A percentile compares a stretch with the other conserved stretches of the same genome.
Conservation (phyloP, 2,329 filamentous ascomycete species). For the Verticillium isaacii region DNA sequence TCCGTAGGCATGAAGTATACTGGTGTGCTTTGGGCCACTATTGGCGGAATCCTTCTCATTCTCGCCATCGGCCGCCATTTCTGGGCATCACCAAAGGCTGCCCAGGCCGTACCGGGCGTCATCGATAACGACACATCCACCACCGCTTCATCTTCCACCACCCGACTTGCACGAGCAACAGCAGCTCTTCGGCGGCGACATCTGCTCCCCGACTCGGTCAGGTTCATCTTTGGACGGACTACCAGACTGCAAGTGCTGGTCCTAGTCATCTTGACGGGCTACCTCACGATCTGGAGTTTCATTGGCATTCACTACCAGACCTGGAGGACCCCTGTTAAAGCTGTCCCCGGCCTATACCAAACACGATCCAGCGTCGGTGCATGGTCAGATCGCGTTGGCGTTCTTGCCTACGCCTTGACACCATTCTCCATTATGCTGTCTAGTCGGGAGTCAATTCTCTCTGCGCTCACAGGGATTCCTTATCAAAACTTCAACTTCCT, state of each 20-base stretch:
- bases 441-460: slow-evolving; percentile 65
- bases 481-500: slow-evolving; percentile 76
- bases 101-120: slow-evolving; percentile 9
- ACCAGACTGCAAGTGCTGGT: slow-evolving; percentile 64
- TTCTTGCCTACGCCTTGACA: slow-evolving; percentile 68
- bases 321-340: slow-evolving; percentile 66
- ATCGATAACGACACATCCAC: slow-evolving; percentile 9
- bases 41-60: slow-evolving; percentile 36
- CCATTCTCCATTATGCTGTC: slow-evolving; percentile 64
- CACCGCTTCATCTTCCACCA: slow-evolving; percentile 9
- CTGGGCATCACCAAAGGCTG: slow-evolving; percentile 6
- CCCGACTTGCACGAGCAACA: slow-evolving; percentile 30
- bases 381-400: slow-evolving; percentile 64
- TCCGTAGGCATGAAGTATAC: slow-evolving; percentile 45
- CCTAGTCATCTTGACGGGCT: slow-evolving; percentile 51
- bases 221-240: slow-evolving; percentile 59
- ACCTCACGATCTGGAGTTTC: slow-evolving; percentile 65
- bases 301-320: slow-evolving; percentile 63
- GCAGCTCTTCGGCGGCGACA: slow-evolving; percentile 24
- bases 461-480: slow-evolving; percentile 64
- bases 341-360: slow-evolving; percentile 50
- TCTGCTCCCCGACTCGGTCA: slow-evolving; percentile 57
- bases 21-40: slow-evolving; percentile 43
- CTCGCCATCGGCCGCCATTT: slow-evolving; percentile 31
- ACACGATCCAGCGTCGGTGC: slow-evolving; percentile 62